phyloP scores from a whole-genome alignment of 169 alveolate genomes.

The Hepatocystis sp. region DNA sequence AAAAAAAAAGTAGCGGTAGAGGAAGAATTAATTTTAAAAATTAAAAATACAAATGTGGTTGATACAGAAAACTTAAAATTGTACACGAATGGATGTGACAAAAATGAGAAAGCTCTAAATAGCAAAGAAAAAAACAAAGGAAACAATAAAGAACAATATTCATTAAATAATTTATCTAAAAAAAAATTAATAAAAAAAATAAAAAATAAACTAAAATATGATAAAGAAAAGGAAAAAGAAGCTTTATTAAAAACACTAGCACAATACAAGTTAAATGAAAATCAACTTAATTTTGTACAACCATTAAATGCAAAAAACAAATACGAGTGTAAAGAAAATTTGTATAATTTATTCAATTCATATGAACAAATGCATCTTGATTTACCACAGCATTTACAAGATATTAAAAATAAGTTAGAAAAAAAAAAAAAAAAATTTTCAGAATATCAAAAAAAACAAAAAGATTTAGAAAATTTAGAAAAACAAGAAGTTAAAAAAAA shows the following conservation, averaged over 20 bases:
- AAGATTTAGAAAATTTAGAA: background rate
- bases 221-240: constrained; percentile 49
- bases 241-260: constrained; percentile 67
- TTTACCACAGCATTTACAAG: constrained; percentile 74
- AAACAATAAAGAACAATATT: background rate
- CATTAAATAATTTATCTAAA: constrained; percentile 39
- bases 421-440: constrained; percentile 45
- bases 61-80: background rate
- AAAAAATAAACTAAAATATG: constrained; percentile 41
- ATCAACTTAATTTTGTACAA: constrained; percentile 59
- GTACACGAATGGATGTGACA: background rate
- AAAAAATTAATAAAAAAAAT: constrained; percentile 49
- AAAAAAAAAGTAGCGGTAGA: background rate
- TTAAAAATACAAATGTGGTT: background rate
- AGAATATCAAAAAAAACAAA: constrained; percentile 24
- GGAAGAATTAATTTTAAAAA: background rate
- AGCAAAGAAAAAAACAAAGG: background rate
- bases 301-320: constrained; percentile 34
- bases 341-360: constrained; percentile 45
- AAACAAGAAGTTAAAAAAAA: background rate
- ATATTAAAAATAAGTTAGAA: constrained; percentile 36
- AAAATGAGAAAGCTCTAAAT: background rate
- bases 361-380: constrained; percentile 72
- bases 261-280: constrained; percentile 64
- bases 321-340: constrained; percentile 31